phyloP scores from a whole-genome alignment of 371 early-diverging fungal species.

The Phascolomyces articulosus region DNA sequence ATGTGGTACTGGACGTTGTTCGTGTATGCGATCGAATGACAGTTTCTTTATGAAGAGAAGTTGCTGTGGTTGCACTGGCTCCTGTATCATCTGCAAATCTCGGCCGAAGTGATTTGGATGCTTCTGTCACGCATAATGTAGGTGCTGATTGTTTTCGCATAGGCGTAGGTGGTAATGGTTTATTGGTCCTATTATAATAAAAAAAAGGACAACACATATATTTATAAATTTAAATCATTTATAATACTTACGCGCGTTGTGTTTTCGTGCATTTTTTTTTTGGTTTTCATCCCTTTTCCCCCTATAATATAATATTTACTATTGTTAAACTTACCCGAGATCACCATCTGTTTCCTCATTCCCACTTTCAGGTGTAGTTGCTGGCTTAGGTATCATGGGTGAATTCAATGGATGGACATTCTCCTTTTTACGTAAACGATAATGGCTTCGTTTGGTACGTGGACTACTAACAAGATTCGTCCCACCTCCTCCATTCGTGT shows the following conservation, averaged over 20 bases:
- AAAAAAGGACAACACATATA: too few relatives aligned
- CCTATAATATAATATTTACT: background rate
- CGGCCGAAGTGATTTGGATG: constrained; percentile 24
- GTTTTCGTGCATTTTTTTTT: background rate
- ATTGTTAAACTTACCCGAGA: constrained; percentile 10
- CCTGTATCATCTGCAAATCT: constrained; percentile 15
- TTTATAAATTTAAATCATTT: too few relatives aligned
- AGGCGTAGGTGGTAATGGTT: constrained; percentile 20
- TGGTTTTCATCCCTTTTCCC: background rate
- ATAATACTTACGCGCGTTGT: background rate
- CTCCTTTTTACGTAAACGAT: constrained; percentile 26
- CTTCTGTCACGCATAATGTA: constrained; percentile 28
- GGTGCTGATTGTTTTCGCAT: constrained; percentile 29
- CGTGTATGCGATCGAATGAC: constrained; percentile 21
- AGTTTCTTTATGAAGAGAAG: constrained; percentile 21
- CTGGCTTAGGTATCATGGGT: constrained; percentile 21
- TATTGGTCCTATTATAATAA: background rate
- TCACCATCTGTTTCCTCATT: constrained; percentile 11
- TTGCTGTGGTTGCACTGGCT: constrained; percentile 1
- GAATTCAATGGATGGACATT: constrained; percentile 26
- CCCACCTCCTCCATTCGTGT: constrained; percentile 3
- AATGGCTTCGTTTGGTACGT: constrained; percentile 28
- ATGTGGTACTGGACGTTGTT: constrained; percentile 22
- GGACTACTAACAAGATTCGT: constrained; percentile 22
- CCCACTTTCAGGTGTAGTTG: constrained; percentile 11